These are phyloP conservation scores for Botrytis sinoallii DNA, from an alignment of 2,329 filamentous ascomycete genomes.

Conservation along the genomic window DNA sequence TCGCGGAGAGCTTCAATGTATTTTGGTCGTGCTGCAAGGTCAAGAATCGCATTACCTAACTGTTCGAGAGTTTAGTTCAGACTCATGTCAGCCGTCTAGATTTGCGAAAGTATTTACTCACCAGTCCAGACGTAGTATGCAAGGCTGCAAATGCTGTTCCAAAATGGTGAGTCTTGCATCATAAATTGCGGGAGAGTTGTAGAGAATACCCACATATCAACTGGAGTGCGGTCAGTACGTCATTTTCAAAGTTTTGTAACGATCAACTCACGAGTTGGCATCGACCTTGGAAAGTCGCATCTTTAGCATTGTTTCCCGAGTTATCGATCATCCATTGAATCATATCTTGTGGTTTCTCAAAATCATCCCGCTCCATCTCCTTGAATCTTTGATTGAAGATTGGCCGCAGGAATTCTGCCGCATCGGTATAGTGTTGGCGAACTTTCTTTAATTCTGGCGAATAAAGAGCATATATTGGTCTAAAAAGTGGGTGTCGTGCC, in stretches of 20 bases:
- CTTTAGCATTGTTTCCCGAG: conserved; percentile 3
- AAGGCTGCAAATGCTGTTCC: conserved; percentile 6
- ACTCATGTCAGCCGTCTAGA: background rate
- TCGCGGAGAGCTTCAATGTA: conserved; percentile 33
- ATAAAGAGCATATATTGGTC: conserved; percentile 10
- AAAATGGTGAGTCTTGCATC: background rate
- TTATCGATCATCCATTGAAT: conserved; percentile 19
- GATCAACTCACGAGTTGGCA: background rate
- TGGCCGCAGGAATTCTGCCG: conserved; percentile 2
- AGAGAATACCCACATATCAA: background rate
- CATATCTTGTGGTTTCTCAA: conserved; percentile 9
- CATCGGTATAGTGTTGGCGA: conserved; percentile 11
- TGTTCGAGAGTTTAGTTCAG: background rate
- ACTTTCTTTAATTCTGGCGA: conserved; percentile 11
- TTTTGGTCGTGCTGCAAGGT: conserved; percentile 49
- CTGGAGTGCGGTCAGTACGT: background rate
- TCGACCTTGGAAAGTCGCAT: conserved; percentile 12
- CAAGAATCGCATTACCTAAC: conserved; percentile 41
- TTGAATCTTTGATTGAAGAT: conserved; percentile 7
- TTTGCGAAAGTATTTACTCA: background rate
- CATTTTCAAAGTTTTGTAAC: background rate
- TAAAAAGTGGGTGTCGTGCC: conserved; percentile 9
- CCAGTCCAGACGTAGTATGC: conserved; percentile 1
- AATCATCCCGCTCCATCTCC: conserved; percentile 8
- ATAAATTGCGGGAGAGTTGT: background rate